Conservation (phyloP, 1,139 yeast genomes). For the Candida gigantensis region DNA sequence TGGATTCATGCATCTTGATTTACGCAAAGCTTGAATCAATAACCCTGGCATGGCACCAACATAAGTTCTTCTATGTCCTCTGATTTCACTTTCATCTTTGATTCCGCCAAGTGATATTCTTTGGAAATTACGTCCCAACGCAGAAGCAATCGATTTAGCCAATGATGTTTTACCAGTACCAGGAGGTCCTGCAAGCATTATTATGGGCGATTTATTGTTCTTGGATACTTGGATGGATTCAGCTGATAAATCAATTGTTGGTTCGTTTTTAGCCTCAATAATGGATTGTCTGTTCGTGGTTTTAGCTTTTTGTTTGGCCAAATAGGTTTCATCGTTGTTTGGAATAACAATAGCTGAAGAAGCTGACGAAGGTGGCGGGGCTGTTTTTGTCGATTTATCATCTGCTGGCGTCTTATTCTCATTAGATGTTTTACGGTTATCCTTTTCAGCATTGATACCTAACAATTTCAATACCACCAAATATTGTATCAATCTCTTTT, state of each 20-base stretch:
- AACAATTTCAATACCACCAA: slow-evolving; percentile 74
- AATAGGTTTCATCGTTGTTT: slow-evolving; percentile 36
- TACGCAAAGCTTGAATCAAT: slow-evolving; percentile 74
- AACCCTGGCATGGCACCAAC: slow-evolving; percentile 95
- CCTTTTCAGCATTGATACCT: slow-evolving; percentile 38
- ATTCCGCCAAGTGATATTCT: slow-evolving; percentile 87
- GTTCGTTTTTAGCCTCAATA: slow-evolving; percentile 17
- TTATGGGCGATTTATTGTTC: slow-evolving; percentile 64
- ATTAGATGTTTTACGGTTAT: background rate
- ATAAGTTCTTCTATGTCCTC: slow-evolving; percentile 91
- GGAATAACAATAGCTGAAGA: slow-evolving; percentile 34
- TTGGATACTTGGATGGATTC: slow-evolving; percentile 32
- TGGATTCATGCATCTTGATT: slow-evolving; percentile 81
- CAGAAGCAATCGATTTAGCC: slow-evolving; percentile 82
- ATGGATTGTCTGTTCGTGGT: slow-evolving; percentile 25
- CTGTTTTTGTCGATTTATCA: slow-evolving; percentile 1
- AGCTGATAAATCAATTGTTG: background rate
- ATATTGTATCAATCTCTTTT: slow-evolving; percentile 78
- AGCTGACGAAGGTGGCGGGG: slow-evolving; percentile 2
- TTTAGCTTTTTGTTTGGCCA: slow-evolving; percentile 30
- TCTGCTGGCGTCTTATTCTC: background rate
- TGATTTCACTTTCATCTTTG: slow-evolving; percentile 84
- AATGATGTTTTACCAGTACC: slow-evolving; percentile 94
- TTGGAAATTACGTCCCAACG: slow-evolving; percentile 78
- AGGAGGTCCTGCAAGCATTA: slow-evolving; percentile 89